These are phyloP conservation scores for Pneumocystis canis DNA, from an alignment of 1,139 yeast species.

Conservation along the genomic window DNA sequence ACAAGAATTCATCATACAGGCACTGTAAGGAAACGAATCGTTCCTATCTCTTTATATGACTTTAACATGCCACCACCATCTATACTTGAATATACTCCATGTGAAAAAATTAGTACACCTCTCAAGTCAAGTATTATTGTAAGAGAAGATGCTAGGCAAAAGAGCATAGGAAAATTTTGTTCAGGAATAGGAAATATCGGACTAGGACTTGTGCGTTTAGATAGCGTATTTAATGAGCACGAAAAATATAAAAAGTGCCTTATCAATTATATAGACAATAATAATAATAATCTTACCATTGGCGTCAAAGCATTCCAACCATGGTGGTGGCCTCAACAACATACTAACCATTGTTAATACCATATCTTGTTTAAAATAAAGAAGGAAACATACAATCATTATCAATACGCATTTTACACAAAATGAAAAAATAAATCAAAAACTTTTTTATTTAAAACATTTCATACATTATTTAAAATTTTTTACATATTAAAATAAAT, in stretches of 20 bases:
- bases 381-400: neutral
- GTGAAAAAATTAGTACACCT: constrained; percentile 5
- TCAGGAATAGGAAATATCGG: constrained; percentile 48
- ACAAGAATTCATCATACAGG: constrained; percentile 79
- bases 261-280: constrained; percentile 20
- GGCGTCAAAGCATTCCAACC: constrained; percentile 12
- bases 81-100: constrained; percentile 18
- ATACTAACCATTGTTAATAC: constrained; percentile 7
- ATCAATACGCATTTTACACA: neutral
- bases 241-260: constrained; percentile 14
- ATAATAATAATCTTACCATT: constrained; percentile 14
- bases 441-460: neutral
- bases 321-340: constrained; percentile 21
- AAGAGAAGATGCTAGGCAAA: constrained; percentile 26
- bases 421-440: neutral
- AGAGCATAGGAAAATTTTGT: constrained; percentile 42
- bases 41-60: constrained; percentile 48
- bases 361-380: neutral
- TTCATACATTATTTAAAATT: neutral
- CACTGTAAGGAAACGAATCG: constrained; percentile 60
- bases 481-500: neutral
- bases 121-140: neutral
- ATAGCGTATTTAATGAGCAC: constrained; percentile 26
- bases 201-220: constrained; percentile 38
- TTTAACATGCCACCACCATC: constrained; percentile 19